These are phyloP conservation scores for Nyssa sinensis DNA, from an alignment of 148 eudicot genomes.

Conservation along the genomic window DNA sequence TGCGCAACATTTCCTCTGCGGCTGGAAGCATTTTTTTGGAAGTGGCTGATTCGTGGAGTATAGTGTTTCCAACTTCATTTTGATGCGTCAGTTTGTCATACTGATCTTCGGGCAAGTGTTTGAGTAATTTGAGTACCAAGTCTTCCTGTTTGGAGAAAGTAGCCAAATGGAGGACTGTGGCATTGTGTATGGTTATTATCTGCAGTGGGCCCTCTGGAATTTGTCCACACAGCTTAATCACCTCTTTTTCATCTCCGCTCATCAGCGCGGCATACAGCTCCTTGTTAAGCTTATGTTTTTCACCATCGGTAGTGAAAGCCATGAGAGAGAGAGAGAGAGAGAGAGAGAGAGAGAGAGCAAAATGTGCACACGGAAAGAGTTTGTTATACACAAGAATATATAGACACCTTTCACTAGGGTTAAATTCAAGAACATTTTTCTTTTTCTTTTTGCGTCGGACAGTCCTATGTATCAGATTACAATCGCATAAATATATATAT, in stretches of 20 bases:
- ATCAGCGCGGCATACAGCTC: conserved; percentile 1
- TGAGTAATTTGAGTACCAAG: neutral
- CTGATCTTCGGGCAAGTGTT: neutral
- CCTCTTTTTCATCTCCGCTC: neutral
- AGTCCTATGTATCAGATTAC: too few species aligned
- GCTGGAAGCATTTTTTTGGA: conserved; percentile 1
- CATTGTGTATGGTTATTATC: neutral
- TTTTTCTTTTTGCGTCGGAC: too few species aligned
- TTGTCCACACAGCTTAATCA: conserved; percentile 1
- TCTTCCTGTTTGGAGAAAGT: too few species aligned
- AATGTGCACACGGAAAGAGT: too few species aligned
- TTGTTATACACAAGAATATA: too few species aligned
- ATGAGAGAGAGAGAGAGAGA: neutral
- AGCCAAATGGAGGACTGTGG: conserved; percentile 16
- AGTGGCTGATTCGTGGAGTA: conserved; percentile 20
- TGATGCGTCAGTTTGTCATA: neutral
- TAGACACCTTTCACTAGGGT: too few species aligned
- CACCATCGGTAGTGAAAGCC: neutral
- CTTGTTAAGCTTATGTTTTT: neutral
- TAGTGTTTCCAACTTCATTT: conserved; percentile 14
- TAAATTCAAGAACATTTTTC: too few species aligned
- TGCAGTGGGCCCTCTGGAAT: conserved; percentile 14
- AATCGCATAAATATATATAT: too few species aligned
- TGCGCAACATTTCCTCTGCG: conserved; percentile 4
- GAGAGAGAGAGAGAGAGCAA: too few species aligned